Conservation (phyloP, 2,329 filamentous ascomycete genomes). For the Thelonectria olida region DNA sequence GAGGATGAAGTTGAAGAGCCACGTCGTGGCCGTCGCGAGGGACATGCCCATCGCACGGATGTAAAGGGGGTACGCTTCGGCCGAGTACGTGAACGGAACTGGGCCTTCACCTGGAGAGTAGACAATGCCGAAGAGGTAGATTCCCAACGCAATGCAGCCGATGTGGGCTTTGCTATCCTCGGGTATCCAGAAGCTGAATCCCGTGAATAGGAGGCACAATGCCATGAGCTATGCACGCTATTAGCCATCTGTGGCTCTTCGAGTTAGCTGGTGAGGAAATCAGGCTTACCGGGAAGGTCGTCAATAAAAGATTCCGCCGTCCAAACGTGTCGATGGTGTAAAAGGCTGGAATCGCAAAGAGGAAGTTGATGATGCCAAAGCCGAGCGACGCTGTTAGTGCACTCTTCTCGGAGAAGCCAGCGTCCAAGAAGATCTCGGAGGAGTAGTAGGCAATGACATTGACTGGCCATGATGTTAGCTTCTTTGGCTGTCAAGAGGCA, state of each 20-base stretch:
- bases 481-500: too few species aligned
- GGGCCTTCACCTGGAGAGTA: constrained; percentile 46
- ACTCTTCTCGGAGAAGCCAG: constrained; percentile 32
- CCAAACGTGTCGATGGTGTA: constrained; percentile 67
- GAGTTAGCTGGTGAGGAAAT: too few species aligned
- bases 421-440: constrained; percentile 36
- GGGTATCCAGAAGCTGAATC: constrained; percentile 39
- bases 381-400: constrained; percentile 43
- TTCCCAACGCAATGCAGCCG: constrained; percentile 40
- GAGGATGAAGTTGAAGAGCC: constrained; percentile 47
- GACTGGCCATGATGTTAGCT: background rate
- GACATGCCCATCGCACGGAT: constrained; percentile 47
- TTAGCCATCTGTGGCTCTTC: too few species aligned
- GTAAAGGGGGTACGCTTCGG: constrained; percentile 46
- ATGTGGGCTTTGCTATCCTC: constrained; percentile 35
- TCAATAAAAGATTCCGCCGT: constrained; percentile 62
- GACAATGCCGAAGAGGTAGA: constrained; percentile 44
- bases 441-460: constrained; percentile 41
- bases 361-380: constrained; percentile 65
- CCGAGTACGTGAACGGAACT: constrained; percentile 47
- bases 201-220: constrained; percentile 55
- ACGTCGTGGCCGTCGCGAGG: constrained; percentile 45
- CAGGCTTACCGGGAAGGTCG: constrained; percentile 42
- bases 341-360: constrained; percentile 55
- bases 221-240: too few species aligned